Evolutionary conservation across 164 flowering plant genomes (phyloP).

Genomic region (Sextonia rubra): DNA sequence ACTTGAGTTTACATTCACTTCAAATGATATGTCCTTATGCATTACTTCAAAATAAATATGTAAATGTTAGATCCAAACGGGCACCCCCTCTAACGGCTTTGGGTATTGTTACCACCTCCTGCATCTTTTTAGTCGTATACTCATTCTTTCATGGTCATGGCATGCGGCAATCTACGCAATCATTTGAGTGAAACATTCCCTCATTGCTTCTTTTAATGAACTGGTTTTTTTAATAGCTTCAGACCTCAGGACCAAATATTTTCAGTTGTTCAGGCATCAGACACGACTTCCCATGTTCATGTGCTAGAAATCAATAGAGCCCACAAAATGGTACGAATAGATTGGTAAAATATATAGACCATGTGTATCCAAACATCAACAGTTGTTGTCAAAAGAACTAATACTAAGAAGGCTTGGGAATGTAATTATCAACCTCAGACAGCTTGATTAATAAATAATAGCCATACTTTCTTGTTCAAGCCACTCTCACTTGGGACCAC

Average conservation of each 20-base stretch:
- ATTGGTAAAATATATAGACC: no score
- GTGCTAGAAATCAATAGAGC: slow-evolving; percentile 1
- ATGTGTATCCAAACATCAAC: background rate
- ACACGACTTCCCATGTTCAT: background rate
- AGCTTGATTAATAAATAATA: background rate
- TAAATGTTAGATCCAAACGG: no score
- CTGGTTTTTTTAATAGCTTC: background rate
- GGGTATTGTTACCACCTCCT: no score
- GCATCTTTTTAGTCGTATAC: background rate
- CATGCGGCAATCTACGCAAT: slow-evolving; percentile 3
- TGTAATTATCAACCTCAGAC: background rate
- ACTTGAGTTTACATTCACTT: no score
- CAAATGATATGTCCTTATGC: no score
- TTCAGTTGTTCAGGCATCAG: background rate
- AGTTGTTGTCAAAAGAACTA: slow-evolving; percentile 2
- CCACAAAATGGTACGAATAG: slow-evolving; percentile 1
- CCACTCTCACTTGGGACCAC: background rate
- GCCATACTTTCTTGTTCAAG: background rate
- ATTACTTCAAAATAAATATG: no score
- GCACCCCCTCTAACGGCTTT: no score
- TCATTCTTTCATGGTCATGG: no score
- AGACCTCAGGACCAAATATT: background rate
- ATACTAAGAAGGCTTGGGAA: background rate
- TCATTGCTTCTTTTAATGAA: slow-evolving; percentile 4
- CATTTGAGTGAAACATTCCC: background rate